Conservation (phyloP, 164 flowering plant genomes). For the Nelumbo lutea region DNA sequence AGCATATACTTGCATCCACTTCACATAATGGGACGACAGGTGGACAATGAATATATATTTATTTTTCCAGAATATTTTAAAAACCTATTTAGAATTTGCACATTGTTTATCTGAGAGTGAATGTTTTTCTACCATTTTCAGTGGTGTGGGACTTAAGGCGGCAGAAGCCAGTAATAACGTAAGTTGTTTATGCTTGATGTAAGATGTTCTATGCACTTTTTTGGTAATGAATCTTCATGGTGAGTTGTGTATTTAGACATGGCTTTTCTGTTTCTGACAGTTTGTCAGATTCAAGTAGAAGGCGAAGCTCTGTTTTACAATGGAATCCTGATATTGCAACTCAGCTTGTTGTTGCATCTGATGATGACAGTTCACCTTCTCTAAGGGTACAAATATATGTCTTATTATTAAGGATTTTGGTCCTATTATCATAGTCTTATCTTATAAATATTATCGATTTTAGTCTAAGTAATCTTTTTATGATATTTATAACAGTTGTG, state of each 20-base stretch:
- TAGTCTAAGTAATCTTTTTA: not conserved
- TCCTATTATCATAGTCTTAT: not conserved
- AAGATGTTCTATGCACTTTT: not conserved
- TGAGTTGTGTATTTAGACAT: conserved; percentile 1
- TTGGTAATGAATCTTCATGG: not conserved
- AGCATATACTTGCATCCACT: conserved; percentile 86
- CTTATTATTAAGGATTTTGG: not conserved
- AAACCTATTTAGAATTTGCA: not conserved
- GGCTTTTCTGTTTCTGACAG: conserved; percentile 30
- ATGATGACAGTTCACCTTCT: conserved; percentile 83
- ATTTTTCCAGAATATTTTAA: not conserved
- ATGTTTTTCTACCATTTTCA: conserved; percentile 26
- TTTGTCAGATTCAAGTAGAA: conserved; percentile 74
- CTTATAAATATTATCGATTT: not conserved
- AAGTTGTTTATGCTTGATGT: conserved; percentile 9
- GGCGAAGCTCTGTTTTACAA: conserved; percentile 95
- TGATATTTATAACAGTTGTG: conserved; percentile 58
- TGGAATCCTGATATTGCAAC: conserved; percentile 97
- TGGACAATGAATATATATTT: conserved; percentile 26
- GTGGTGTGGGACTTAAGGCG: conserved; percentile 96
- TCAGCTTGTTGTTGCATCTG: conserved; percentile 95
- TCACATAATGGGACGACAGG: conserved; percentile 89
- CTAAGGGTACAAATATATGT: conserved; percentile 48
- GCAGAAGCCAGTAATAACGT: conserved; percentile 95
- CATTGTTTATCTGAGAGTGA: not conserved